Conservation (phyloP, 345 rosid species). For the Alliaria petiolata region DNA sequence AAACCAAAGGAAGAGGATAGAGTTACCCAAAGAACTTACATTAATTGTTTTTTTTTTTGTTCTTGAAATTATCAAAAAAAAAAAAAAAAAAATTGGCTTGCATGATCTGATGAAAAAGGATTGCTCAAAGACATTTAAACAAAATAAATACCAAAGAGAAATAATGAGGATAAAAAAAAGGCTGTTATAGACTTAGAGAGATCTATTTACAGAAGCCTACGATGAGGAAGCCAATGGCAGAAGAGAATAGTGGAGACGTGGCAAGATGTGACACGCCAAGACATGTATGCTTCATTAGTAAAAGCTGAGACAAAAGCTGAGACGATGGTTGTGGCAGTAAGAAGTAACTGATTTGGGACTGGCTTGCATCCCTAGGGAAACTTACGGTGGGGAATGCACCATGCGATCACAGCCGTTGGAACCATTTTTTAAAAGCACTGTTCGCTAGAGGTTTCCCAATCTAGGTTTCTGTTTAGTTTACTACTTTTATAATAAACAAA, state of each 20-base stretch:
- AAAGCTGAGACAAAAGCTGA: conserved; percentile 33
- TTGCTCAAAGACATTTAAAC: background rate
- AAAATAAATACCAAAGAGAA: background rate
- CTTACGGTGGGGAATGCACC: conserved; percentile 21
- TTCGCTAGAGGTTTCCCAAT: conserved; percentile 13
- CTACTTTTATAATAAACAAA: background rate
- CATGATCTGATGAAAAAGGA: background rate
- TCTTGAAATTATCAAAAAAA: background rate
- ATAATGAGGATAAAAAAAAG: background rate
- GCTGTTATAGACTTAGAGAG: background rate
- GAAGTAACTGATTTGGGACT: conserved; percentile 21
- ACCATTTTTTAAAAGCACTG: conserved; percentile 2
- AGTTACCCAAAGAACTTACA: background rate
- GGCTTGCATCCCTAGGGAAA: conserved; percentile 25
- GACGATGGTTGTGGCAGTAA: conserved; percentile 28
- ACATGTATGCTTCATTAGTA: conserved; percentile 19
- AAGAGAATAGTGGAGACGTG: conserved; percentile 15
- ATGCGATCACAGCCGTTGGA: conserved; percentile 20
- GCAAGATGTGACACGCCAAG: conserved; percentile 4
- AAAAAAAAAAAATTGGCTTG: background rate
- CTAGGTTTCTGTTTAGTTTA: conserved; percentile 1
- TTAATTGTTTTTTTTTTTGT: background rate
- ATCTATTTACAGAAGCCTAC: background rate
- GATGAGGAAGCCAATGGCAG: background rate
- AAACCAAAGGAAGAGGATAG: background rate